phyloP scores from a whole-genome alignment of 352 stramenopile genomes.

The Pythium volutum region DNA sequence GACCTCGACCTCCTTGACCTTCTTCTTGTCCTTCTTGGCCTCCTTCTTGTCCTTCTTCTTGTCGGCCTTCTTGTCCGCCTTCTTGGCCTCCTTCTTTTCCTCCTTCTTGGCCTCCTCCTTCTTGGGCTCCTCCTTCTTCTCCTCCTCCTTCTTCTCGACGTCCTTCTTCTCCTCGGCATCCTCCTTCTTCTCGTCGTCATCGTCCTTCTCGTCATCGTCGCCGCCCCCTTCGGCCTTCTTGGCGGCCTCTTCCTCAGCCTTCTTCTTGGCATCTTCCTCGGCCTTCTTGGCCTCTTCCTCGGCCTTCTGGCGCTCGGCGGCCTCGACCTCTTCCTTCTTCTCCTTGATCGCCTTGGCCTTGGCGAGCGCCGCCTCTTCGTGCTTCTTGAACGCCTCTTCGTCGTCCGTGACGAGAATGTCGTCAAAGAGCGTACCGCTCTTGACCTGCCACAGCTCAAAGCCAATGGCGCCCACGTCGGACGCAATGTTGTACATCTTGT shows the following conservation, averaged over 20 bases:
- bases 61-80: too few species aligned
- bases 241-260: constrained; percentile 61
- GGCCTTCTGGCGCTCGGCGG: constrained; percentile 56
- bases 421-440: constrained; percentile 98
- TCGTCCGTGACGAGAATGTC: constrained; percentile 99
- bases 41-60: too few species aligned
- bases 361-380: constrained; percentile 94
- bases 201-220: constrained; percentile 19
- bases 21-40: constrained; percentile 11
- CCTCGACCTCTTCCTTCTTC: constrained; percentile 79
- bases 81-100: constrained; percentile 14
- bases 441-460: constrained; percentile 99
- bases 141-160: constrained; percentile 13
- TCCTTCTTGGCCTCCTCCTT: constrained; percentile 50
- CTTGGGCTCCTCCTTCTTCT: constrained; percentile 31
- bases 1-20: constrained; percentile 25
- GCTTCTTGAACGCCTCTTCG: constrained; percentile 94
- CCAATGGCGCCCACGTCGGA: constrained; percentile 96
- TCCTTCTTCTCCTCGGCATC: constrained; percentile 66
- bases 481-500: constrained; percentile 94
- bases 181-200: constrained; percentile 39
- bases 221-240: constrained; percentile 34
- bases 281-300: constrained; percentile 77
- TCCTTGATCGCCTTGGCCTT: constrained; percentile 78
- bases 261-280: constrained; percentile 51